phyloP scores from a whole-genome alignment of 2,329 filamentous ascomycete species.

The Colletotrichum simmondsii region DNA sequence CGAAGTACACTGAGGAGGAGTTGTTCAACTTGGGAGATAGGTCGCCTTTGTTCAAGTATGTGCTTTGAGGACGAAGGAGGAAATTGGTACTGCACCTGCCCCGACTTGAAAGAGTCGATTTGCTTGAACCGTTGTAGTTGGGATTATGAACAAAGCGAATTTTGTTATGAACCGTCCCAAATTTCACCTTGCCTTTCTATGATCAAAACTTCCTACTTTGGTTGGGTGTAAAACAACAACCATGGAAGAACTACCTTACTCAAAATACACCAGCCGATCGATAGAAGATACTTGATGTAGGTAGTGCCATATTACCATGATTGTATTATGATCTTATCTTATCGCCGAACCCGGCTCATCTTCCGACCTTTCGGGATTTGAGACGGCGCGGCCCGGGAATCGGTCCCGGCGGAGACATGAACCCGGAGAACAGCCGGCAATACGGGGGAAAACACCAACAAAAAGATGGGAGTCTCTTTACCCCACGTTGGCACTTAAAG shows the following conservation, averaged over 20 bases:
- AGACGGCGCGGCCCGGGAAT: constrained; percentile 3
- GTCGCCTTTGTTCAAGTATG: constrained; percentile 39
- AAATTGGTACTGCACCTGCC: background rate
- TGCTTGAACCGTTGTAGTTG: background rate
- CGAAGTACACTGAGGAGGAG: constrained; percentile 43
- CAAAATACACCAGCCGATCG: too few relatives aligned
- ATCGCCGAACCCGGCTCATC: background rate
- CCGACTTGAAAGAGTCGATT: background rate
- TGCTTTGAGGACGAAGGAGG: background rate
- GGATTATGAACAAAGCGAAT: background rate
- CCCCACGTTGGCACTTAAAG: background rate
- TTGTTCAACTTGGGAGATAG: constrained; percentile 45
- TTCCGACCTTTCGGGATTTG: background rate
- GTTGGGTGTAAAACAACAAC: too few relatives aligned
- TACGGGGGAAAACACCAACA: background rate
- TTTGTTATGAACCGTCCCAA: too few relatives aligned
- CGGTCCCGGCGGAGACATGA: background rate
- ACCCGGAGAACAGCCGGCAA: constrained; percentile 12
- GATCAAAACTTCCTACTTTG: too few relatives aligned
- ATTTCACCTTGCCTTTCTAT: too few relatives aligned
- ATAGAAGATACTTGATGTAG: too few relatives aligned
- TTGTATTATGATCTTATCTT: background rate
- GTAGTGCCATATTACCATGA: too few relatives aligned
- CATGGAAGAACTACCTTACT: too few relatives aligned
- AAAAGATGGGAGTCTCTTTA: background rate